Percentiles rank a stretch among this genome's conserved stretches.
Evolutionary conservation across 306 rosid genomes (phyloP).

Genomic region (Citrullus amarus): DNA sequence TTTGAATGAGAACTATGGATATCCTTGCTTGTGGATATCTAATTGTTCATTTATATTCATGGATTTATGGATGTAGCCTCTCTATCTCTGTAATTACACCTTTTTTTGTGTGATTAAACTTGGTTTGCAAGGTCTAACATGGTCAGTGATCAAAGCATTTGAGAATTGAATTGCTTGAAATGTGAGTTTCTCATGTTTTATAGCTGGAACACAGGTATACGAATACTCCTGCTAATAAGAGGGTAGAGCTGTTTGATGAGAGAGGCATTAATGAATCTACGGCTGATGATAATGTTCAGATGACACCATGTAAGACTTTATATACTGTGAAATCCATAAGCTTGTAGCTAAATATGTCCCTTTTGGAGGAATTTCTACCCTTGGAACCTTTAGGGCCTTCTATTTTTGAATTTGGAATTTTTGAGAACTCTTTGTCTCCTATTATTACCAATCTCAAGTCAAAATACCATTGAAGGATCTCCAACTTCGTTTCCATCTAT

Average conservation of each 20-base stretch:
- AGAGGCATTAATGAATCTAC: slow-evolving; percentile 73
- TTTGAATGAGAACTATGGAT: neutral
- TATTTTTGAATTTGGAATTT: neutral
- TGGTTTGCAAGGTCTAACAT: neutral
- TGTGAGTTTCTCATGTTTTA: neutral
- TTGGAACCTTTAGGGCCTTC: neutral
- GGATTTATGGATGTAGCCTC: neutral
- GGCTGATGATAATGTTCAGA: slow-evolving; percentile 61
- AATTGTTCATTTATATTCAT: neutral
- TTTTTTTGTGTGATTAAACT: neutral
- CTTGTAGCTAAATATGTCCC: neutral
- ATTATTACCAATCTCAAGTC: neutral
- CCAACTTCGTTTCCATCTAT: neutral
- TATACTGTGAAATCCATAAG: neutral
- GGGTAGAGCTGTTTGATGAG: slow-evolving; percentile 79
- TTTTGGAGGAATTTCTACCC: neutral
- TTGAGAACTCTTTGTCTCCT: neutral
- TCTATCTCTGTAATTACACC: neutral
- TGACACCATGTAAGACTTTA: slow-evolving; percentile 68
- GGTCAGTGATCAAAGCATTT: neutral
- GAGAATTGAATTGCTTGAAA: neutral
- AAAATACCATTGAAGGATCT: neutral
- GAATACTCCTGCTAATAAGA: slow-evolving; percentile 79
- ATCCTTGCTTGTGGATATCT: neutral
- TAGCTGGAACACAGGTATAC: slow-evolving; percentile 53